Percentiles rank a stretch among this genome's conserved stretches.
Conservation (phyloP, 371 early-diverging fungal species). For the Mortierella sp. region DNA sequence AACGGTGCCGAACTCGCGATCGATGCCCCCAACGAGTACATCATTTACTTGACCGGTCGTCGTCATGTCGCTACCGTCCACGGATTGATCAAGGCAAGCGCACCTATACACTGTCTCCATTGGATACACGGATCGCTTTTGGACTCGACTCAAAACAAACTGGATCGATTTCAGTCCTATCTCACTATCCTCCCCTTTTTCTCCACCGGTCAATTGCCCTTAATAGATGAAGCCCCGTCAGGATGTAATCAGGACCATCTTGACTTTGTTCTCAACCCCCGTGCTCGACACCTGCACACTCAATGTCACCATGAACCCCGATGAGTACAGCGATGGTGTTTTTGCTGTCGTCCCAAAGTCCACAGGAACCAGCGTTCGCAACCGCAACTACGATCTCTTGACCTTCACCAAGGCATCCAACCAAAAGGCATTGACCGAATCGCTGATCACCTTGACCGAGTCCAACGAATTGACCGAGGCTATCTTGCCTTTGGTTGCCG, state of each 20-base stretch:
- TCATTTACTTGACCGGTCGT: slow-evolving; percentile 55
- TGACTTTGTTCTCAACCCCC: slow-evolving; percentile 28
- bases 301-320: slow-evolving; percentile 53
- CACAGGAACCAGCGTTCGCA: slow-evolving; percentile 35
- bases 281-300: slow-evolving; percentile 41
- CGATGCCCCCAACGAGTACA: slow-evolving; percentile 53
- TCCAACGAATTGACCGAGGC: slow-evolving; percentile 50
- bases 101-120: too few species aligned
- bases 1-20: slow-evolving; percentile 52
- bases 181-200: not conserved
- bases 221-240: slow-evolving; percentile 51
- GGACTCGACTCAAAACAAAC: too few species aligned
- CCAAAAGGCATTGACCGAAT: slow-evolving; percentile 28
- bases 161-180: not conserved
- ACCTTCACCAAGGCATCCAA: slow-evolving; percentile 53
- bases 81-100: slow-evolving; percentile 53
- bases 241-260: slow-evolving; percentile 47
- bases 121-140: too few species aligned
- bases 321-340: slow-evolving; percentile 52
- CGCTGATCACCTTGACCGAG: slow-evolving; percentile 48
- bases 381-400: slow-evolving; percentile 34
- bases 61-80: slow-evolving; percentile 54
- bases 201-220: not conserved
- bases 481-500: slow-evolving; percentile 41
- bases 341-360: slow-evolving; percentile 51